These are phyloP conservation scores for Agaricus subrufescens DNA, from an alignment of 768 basidiomycete species.

Conservation along the genomic window DNA sequence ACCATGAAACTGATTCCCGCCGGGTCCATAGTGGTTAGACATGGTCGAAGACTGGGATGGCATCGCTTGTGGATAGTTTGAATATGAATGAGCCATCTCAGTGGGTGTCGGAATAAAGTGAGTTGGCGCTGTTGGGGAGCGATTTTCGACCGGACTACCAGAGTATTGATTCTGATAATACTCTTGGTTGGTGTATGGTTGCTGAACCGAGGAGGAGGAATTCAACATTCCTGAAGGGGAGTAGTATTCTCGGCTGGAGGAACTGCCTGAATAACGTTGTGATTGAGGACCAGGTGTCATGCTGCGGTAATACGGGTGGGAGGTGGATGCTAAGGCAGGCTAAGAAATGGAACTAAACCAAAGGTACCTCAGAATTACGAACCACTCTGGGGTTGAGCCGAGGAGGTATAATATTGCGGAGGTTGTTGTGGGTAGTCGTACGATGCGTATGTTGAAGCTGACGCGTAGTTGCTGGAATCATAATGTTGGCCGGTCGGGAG, in stretches of 20 bases:
- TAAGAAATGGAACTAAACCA: background rate
- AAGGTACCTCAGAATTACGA: constrained; percentile 14
- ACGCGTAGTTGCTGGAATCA: constrained; percentile 21
- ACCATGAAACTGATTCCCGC: constrained; percentile 16
- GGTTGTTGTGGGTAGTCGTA: constrained; percentile 27
- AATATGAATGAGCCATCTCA: constrained; percentile 28
- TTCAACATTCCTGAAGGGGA: constrained; percentile 16
- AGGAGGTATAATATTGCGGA: constrained; percentile 29
- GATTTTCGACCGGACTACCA: constrained; percentile 17
- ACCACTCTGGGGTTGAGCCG: constrained; percentile 19
- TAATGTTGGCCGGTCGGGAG: constrained; percentile 26
- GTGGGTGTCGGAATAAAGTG: constrained; percentile 31
- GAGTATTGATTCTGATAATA: constrained; percentile 13
- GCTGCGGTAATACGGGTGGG: constrained; percentile 29
- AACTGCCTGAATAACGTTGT: constrained; percentile 24
- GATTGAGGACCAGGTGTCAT: constrained; percentile 30
- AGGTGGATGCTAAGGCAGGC: constrained; percentile 11
- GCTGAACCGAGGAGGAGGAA: constrained; percentile 16
- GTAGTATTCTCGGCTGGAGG: constrained; percentile 22
- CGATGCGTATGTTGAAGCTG: constrained; percentile 16
- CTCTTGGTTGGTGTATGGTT: constrained; percentile 15
- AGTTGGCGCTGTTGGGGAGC: constrained; percentile 17
- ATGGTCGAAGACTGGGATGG: constrained; percentile 18
- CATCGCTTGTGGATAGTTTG: constrained; percentile 22
- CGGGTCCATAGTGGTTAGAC: constrained; percentile 18